Percentiles rank a stretch among this genome's conserved stretches.
These are phyloP conservation scores for Phaseolus lunatus DNA, from an alignment of 306 rosid genomes.

Conservation along the genomic window DNA sequence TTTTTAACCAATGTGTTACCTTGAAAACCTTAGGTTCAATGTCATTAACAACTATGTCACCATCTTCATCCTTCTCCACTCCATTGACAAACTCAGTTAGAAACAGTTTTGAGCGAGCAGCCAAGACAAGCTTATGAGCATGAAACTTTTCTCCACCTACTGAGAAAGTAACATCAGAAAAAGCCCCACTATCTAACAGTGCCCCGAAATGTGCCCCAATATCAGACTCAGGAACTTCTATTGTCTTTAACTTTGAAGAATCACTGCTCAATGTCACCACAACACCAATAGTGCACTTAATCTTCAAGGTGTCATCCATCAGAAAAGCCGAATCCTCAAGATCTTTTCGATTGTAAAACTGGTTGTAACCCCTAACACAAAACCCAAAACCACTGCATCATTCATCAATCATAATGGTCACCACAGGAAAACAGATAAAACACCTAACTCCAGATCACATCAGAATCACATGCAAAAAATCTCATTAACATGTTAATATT, in stretches of 20 bases:
- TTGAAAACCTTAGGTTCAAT: not conserved
- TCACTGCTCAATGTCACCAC: conserved; percentile 75
- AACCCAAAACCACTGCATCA: too few relatives aligned
- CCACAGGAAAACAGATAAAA: too few relatives aligned
- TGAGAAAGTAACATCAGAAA: conserved; percentile 78
- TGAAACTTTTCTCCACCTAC: conserved; percentile 82
- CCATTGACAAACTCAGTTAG: conserved; percentile 62
- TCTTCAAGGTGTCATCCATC: conserved; percentile 71
- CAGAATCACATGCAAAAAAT: too few relatives aligned
- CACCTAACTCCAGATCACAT: too few relatives aligned
- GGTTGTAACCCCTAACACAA: too few relatives aligned
- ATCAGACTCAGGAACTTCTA: conserved; percentile 87
- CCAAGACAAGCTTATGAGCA: conserved; percentile 88
- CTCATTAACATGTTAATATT: too few relatives aligned
- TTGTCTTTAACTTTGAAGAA: conserved; percentile 61
- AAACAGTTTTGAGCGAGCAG: conserved; percentile 82
- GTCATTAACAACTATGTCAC: conserved; percentile 54
- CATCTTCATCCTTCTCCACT: conserved; percentile 53
- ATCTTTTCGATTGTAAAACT: too few relatives aligned
- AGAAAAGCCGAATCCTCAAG: too few relatives aligned
- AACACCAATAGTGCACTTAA: conserved; percentile 95
- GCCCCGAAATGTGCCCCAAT: conserved; percentile 74
- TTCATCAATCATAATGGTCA: too few relatives aligned
- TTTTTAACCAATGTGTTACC: not conserved
- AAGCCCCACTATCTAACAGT: conserved; percentile 80